Conservation (phyloP, 495 filamentous ascomycete genomes). For the Amphirosellinia nigrospora region DNA sequence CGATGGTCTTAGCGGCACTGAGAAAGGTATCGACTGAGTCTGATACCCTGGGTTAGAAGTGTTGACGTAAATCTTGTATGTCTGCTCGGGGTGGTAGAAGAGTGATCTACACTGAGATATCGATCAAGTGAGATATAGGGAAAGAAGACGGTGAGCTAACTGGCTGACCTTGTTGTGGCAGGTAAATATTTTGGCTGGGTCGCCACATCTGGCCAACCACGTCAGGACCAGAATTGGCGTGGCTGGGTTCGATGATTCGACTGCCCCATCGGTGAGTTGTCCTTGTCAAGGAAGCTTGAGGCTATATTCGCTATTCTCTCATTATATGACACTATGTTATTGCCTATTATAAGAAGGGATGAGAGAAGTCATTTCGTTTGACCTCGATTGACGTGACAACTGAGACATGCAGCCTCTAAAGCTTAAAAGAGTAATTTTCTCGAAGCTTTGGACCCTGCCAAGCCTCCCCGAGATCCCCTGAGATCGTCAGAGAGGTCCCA, state of each 20-base stretch:
- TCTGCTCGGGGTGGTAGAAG: background rate
- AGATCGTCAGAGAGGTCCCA: background rate
- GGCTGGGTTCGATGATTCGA: conserved; percentile 18
- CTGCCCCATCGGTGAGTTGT: conserved; percentile 15
- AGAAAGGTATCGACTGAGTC: background rate
- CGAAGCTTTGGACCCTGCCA: conserved; percentile 9
- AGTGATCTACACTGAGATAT: conserved; percentile 9
- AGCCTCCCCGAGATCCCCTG: background rate
- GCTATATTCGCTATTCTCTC: too few species aligned
- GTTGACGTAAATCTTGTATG: background rate
- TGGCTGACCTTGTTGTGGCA: background rate
- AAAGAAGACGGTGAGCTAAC: conserved; percentile 11
- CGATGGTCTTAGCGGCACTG: background rate
- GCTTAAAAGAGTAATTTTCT: conserved; percentile 10
- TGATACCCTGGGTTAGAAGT: background rate
- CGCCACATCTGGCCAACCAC: conserved; percentile 24
- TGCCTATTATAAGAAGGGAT: background rate
- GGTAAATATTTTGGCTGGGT: conserved; percentile 18
- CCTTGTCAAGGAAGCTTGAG: background rate
- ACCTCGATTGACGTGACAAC: background rate
- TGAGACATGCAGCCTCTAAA: background rate
- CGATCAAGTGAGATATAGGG: background rate
- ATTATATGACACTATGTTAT: background rate
- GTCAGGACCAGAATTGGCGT: conserved; percentile 17
- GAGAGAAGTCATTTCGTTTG: conserved; percentile 2